Evolutionary conservation across 1,284 basidiomycete genomes (phyloP).

Genomic region (Ganoderma lingzhi): DNA sequence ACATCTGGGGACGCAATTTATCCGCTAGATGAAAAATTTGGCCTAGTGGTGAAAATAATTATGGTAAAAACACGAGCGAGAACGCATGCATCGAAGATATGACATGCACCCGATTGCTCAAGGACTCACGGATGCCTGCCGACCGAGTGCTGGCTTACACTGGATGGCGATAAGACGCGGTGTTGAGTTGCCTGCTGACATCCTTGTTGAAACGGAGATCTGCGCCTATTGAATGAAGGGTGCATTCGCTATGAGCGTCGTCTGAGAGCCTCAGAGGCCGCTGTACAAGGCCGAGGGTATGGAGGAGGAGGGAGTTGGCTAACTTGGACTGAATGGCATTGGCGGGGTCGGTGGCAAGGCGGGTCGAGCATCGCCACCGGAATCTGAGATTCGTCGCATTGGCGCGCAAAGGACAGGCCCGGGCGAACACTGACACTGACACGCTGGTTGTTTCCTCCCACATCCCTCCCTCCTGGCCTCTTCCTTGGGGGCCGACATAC

Average conservation of each 20-base stretch:
- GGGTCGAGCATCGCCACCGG: background rate
- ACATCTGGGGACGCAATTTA: no score
- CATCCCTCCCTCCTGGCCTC: conserved; percentile 34
- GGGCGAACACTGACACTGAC: background rate
- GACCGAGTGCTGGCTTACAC: background rate
- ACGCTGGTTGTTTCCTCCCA: conserved; percentile 12
- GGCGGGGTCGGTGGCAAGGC: background rate
- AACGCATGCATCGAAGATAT: background rate
- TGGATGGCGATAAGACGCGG: background rate
- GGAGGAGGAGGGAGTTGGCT: background rate
- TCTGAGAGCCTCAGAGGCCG: background rate
- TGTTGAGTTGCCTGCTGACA: background rate
- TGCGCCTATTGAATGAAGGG: background rate
- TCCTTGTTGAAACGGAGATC: background rate
- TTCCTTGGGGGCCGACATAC: conserved; percentile 20
- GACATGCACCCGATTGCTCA: background rate
- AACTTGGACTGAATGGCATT: background rate
- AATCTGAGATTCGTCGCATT: background rate
- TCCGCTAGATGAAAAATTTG: no score
- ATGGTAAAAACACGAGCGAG: background rate
- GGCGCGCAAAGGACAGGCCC: background rate
- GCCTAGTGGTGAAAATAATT: background rate
- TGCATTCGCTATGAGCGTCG: background rate
- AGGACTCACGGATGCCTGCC: background rate
- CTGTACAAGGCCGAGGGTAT: background rate